These are phyloP conservation scores for Bruguiera sexangula DNA, from an alignment of 345 rosid species.

Conservation along the genomic window DNA sequence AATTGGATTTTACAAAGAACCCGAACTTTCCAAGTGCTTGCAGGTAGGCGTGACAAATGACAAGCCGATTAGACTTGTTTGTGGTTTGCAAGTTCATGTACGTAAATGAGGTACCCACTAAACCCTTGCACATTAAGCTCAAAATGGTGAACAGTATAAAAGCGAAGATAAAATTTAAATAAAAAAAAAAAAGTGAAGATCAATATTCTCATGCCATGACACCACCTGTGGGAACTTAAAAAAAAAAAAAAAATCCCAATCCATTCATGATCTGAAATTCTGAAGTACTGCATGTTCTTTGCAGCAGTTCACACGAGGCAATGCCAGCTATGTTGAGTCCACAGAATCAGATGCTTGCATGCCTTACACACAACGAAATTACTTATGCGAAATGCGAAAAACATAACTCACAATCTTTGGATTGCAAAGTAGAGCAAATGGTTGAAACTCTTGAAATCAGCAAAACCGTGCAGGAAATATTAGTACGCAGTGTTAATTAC, in stretches of 20 bases:
- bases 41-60: neutral
- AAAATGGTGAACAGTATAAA: neutral
- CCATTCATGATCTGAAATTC: neutral
- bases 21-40: neutral
- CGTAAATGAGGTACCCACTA: neutral
- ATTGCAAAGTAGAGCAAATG: too few relatives aligned
- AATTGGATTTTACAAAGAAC: neutral
- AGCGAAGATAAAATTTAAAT: too few relatives aligned
- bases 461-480: neutral
- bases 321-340: neutral
- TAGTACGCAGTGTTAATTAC: too few relatives aligned
- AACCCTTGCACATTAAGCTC: neutral
- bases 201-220: neutral
- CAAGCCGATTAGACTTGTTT: neutral
- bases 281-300: neutral
- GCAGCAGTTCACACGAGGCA: neutral
- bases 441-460: neutral
- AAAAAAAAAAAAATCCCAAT: neutral
- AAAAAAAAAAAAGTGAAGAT: neutral
- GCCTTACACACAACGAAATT: neutral
- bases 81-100: too few relatives aligned
- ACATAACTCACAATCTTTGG: neutral
- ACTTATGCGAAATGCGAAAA: too few relatives aligned
- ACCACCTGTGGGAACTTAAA: neutral
- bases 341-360: neutral